Conservation (phyloP, 2,329 filamentous ascomycete genomes). For the Colletotrichum karsti region DNA sequence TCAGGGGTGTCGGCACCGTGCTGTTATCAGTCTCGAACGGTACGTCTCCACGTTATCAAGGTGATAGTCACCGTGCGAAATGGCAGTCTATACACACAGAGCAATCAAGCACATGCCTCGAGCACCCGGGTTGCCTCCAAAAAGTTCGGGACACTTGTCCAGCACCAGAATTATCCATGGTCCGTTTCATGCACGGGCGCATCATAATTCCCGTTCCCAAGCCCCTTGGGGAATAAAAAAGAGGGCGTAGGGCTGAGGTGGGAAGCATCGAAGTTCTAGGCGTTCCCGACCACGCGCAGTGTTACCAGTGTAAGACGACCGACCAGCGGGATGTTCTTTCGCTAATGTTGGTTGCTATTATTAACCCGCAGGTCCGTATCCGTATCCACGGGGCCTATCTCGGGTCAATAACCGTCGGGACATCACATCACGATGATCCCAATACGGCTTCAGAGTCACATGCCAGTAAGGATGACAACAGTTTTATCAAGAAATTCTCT, state of each 20-base stretch:
- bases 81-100: background rate
- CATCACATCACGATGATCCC: background rate
- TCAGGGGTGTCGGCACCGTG: background rate
- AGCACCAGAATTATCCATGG: background rate
- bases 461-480: no score
- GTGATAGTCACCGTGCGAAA: background rate
- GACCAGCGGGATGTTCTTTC: background rate
- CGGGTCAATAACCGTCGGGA: background rate
- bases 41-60: rapidly evolving
- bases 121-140: background rate
- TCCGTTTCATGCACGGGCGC: slow-evolving; percentile 2
- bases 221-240: background rate
- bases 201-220: background rate
- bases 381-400: background rate
- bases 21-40: rapidly evolving
- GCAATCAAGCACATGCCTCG: background rate
- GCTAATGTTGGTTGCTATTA: background rate
- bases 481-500: background rate
- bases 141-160: slow-evolving; percentile 6
- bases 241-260: slow-evolving; percentile 2
- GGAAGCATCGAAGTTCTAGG: background rate
- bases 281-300: no score
- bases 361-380: no score
- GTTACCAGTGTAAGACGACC: no score
- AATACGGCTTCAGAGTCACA: background rate